Conservation (phyloP, 2,329 filamentous ascomycete species). For the Harringtonia lauricola region DNA sequence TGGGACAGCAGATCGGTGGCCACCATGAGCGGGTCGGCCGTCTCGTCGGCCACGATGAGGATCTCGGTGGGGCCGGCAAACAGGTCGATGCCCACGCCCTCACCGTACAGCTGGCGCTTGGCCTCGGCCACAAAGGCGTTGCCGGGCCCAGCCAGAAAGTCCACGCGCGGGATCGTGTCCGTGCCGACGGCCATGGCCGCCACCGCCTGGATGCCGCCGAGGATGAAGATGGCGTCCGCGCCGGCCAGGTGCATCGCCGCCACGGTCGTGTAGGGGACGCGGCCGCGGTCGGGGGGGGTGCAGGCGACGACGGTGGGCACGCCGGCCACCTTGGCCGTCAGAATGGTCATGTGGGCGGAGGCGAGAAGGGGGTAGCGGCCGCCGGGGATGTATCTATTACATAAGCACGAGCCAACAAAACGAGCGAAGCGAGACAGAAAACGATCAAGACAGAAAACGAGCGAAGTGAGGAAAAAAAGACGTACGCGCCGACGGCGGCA, state of each 20-base stretch:
- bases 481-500: conserved; percentile 30
- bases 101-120: conserved; percentile 40
- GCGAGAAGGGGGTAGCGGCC: conserved; percentile 41
- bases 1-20: conserved; percentile 35
- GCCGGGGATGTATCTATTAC: conserved; percentile 27
- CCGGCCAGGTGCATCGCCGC: conserved; percentile 38
- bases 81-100: conserved; percentile 39
- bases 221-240: conserved; percentile 37
- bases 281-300: conserved; percentile 37
- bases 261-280: conserved; percentile 35
- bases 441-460: neutral
- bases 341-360: conserved; percentile 43
- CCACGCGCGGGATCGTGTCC: conserved; percentile 41
- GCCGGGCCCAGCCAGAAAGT: conserved; percentile 43
- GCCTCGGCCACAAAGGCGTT: conserved; percentile 44
- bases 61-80: conserved; percentile 42
- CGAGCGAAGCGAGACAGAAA: neutral
- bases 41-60: conserved; percentile 35
- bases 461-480: neutral
- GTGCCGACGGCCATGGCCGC: conserved; percentile 49
- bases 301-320: conserved; percentile 37
- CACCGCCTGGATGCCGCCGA: conserved; percentile 44
- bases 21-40: conserved; percentile 31
- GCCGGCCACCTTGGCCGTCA: conserved; percentile 42
- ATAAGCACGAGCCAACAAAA: neutral